These are phyloP conservation scores for Butyriboletus appendiculatus DNA, from an alignment of 1,284 basidiomycete genomes.

Conservation along the genomic window DNA sequence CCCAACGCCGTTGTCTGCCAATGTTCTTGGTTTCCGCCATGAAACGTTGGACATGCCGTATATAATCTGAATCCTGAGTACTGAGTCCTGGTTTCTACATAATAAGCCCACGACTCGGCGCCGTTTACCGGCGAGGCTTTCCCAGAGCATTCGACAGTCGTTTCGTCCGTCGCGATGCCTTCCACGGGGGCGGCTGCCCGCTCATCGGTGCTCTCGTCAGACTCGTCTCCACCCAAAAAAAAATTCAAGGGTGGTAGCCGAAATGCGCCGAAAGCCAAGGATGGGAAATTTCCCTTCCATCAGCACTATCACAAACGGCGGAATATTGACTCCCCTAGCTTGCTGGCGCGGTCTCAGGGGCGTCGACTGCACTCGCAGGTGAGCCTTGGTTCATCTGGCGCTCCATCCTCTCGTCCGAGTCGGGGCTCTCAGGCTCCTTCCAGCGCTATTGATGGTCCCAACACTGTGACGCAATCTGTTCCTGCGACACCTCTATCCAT, in stretches of 20 bases:
- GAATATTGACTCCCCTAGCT: conserved; percentile 5
- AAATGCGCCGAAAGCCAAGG: conserved; percentile 4
- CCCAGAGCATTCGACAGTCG: not conserved
- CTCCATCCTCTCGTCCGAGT: no score
- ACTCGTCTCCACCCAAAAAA: conserved; percentile 5
- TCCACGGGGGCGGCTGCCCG: conserved; percentile 1
- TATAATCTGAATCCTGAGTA: no score
- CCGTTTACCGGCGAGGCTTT: not conserved
- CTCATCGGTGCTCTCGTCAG: not conserved
- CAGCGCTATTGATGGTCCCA: no score
- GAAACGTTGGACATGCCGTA: not conserved
- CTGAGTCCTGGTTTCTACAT: not conserved
- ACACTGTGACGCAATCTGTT: no score
- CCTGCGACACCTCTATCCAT: no score
- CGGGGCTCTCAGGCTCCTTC: no score
- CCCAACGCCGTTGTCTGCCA: no score
- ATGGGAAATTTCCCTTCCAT: conserved; percentile 1
- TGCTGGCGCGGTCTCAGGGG: no score
- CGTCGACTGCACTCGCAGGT: no score
- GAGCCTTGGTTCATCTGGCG: no score
- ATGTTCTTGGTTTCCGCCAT: no score
- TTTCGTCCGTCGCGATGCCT: conserved; percentile 5
- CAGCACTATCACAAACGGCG: conserved; percentile 1
- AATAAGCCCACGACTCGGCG: not conserved
- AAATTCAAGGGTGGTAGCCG: conserved; percentile 3